Evolutionary conservation across 129 eudicot species (phyloP).

Genomic region (Centaurea solstitialis): DNA sequence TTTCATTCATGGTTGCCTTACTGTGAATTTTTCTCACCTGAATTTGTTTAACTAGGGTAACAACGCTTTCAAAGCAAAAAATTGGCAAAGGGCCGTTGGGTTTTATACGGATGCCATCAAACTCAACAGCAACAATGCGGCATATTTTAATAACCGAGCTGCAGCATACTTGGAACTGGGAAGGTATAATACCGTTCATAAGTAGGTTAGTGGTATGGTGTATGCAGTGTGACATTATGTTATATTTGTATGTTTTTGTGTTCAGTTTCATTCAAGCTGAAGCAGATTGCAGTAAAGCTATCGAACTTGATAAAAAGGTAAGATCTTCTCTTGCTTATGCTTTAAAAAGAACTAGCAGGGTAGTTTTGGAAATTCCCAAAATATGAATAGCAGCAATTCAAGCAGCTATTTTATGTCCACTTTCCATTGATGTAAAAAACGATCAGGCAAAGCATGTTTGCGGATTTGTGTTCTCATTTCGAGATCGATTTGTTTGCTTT

Average conservation of each 20-base stretch:
- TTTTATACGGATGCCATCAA: constrained; percentile 91
- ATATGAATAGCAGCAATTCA: background rate
- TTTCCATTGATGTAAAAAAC: background rate
- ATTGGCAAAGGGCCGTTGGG: constrained; percentile 80
- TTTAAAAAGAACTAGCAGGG: background rate
- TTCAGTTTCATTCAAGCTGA: constrained; percentile 79
- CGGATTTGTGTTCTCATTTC: background rate
- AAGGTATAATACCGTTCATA: constrained; percentile 41
- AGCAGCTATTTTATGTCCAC: background rate
- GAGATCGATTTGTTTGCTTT: background rate
- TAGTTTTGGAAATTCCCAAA: background rate
- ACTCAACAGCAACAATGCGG: constrained; percentile 66
- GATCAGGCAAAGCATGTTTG: background rate
- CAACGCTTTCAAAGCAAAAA: constrained; percentile 73
- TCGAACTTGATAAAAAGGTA: constrained; percentile 91
- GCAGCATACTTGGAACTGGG: constrained; percentile 78
- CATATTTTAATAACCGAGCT: constrained; percentile 85
- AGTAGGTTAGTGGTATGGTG: background rate
- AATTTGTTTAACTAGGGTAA: constrained; percentile 57
- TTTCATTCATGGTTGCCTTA: background rate
- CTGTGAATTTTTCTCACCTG: too few relatives aligned
- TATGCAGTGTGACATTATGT: background rate
- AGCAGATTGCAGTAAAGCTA: constrained; percentile 82
- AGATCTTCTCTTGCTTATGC: background rate
- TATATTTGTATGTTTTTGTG: background rate